A percentile compares a stretch with the other conserved stretches of the same genome.
phyloP scores from a whole-genome alignment of 2,329 filamentous ascomycete species.

The Xylaria multiplex region DNA sequence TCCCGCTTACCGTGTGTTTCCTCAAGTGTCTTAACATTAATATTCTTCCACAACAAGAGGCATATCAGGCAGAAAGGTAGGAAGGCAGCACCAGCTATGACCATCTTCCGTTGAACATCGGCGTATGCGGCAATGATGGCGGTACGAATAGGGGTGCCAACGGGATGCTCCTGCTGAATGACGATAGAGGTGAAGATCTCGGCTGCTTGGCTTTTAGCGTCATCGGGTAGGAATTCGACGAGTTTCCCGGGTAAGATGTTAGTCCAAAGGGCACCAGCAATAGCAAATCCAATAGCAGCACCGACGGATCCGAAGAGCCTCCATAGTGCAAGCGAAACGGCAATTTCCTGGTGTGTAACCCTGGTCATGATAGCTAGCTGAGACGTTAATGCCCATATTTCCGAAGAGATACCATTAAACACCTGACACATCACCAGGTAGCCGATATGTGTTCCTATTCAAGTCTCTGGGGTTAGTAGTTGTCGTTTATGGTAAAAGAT shows the following conservation, averaged over 20 bases:
- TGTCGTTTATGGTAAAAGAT: too few relatives aligned
- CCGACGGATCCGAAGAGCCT: constrained; percentile 20
- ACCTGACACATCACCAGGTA: constrained; percentile 21
- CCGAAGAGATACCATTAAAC: constrained; percentile 16
- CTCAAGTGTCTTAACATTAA: constrained; percentile 22
- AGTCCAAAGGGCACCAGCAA: constrained; percentile 21
- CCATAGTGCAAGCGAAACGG: constrained; percentile 14
- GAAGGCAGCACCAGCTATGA: constrained; percentile 17
- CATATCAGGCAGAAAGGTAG: constrained; percentile 15
- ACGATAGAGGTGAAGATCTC: constrained; percentile 10
- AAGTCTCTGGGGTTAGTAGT: too few relatives aligned
- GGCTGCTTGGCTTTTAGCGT: constrained; percentile 1
- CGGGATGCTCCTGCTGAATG: constrained; percentile 14
- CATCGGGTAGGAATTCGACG: constrained; percentile 15
- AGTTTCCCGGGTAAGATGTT: constrained; percentile 22
- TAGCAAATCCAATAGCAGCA: constrained; percentile 5
- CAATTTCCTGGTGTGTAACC: constrained; percentile 22
- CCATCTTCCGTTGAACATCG: constrained; percentile 25
- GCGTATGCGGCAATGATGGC: constrained; percentile 18
- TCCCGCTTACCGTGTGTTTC: constrained; percentile 4
- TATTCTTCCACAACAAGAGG: constrained; percentile 25
- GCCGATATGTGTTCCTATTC: constrained; percentile 8
- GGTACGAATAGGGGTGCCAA: constrained; percentile 2
- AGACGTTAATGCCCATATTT: constrained; percentile 15
- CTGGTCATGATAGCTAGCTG: constrained; percentile 24